Evolutionary conservation across 2,329 filamentous ascomycete species (phyloP).

Genomic region (Lachnellula subtilissima): DNA sequence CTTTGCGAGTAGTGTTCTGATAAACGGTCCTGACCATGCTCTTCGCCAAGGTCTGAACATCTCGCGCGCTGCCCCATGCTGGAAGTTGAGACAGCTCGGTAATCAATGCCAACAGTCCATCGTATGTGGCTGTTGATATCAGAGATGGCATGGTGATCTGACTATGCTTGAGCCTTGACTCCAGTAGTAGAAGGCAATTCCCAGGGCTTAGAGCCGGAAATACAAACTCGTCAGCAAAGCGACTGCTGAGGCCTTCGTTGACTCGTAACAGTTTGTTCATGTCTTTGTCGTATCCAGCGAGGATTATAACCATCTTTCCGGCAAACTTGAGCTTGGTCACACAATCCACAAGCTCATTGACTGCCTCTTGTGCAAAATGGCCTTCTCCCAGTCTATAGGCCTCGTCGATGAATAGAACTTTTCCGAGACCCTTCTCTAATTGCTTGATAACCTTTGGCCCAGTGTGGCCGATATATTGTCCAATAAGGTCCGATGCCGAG

Average conservation of each 20-base stretch:
- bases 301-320: constrained; percentile 49
- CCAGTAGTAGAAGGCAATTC: constrained; percentile 37
- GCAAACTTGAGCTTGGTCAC: constrained; percentile 42
- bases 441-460: constrained; percentile 59
- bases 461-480: constrained; percentile 64
- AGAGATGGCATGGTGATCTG: constrained; percentile 22
- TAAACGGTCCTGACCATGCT: constrained; percentile 35
- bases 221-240: constrained; percentile 48
- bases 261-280: constrained; percentile 48
- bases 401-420: constrained; percentile 55
- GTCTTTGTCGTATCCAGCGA: constrained; percentile 53
- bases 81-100: constrained; percentile 35
- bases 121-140: constrained; percentile 25
- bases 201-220: constrained; percentile 36
- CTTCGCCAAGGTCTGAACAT: constrained; percentile 45
- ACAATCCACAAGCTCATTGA: constrained; percentile 62
- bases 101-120: constrained; percentile 29
- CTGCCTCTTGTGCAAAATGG: constrained; percentile 54
- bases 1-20: constrained; percentile 16
- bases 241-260: constrained; percentile 50
- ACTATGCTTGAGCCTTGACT: constrained; percentile 30
- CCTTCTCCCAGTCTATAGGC: constrained; percentile 51
- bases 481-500: constrained; percentile 65
- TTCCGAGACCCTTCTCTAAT: constrained; percentile 49
- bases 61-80: constrained; percentile 49